Base-by-base conservation (phyloP, 2,329 filamentous ascomycete species). In the Zopfia rhizophila region DNA sequence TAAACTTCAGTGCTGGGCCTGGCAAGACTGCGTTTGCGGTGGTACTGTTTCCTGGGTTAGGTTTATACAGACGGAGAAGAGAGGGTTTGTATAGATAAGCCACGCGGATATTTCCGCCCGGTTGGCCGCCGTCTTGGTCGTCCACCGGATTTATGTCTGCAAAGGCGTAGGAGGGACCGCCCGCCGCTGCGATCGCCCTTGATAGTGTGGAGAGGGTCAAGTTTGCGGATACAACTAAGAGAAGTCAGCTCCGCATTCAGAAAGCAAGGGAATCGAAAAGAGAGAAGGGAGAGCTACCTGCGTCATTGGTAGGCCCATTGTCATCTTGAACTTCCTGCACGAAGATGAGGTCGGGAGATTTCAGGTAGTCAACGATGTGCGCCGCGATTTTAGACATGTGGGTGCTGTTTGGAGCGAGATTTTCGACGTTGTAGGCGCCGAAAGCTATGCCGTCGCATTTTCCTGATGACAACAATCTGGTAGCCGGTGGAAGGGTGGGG, bases 281-380 rank as follows among this genome's bases (percentile, higher is more conserved):
- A 33, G 13, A 6, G 16, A 14, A 5, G 23, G 19, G 14, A 35
- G 21, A 29, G 79, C 53, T 50, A 67, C 64, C 76, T 49, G 80
- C 85, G 55, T 88, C 79, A 65, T 89, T 78, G 10, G 78, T 82
- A 2, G 78, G 67, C 11, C 87, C 87, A 28, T 77, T 80, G 73
- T 86, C 76, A 62, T 90, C 87, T 69, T 89, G 87, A 32, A 90
- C 74, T 69, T 90, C 87, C 65, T 90, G 87, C 3, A 90, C 60
- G 62, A 88, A 88, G 45, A 90, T 61, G 4, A 90, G 65, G 61
- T 87, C 84, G 0, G 87, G 87, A 0, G 79, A 80, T 47, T 77
- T 78, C 52, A 90, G 72, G 69, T 84, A 85, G 53, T 82, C 72
- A 39, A 84, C 83, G 52, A 90, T 87, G 58, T 90, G 85, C 7